Conservation (phyloP, 345 rosid genomes). For the Arabidopsis arenosa region DNA sequence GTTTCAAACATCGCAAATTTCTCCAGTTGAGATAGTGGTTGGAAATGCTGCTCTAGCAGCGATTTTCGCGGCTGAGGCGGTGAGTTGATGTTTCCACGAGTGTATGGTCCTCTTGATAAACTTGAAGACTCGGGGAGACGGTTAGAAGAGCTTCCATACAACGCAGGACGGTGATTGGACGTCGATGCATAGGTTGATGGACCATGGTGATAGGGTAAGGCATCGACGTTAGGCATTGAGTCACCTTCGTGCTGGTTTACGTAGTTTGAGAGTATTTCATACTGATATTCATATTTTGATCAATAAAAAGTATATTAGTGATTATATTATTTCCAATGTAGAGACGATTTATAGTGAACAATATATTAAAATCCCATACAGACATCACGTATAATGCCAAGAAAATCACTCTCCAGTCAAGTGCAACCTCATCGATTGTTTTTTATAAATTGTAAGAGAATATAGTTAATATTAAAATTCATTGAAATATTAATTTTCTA, state of each 20-base stretch:
- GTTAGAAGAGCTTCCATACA: slow-evolving; percentile 14
- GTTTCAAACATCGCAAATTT: slow-evolving; percentile 50
- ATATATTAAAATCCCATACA: neutral
- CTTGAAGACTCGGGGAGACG: slow-evolving; percentile 7
- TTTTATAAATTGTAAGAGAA: neutral
- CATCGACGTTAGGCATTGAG: neutral
- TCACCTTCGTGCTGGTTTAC: neutral
- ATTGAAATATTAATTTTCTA: too few species aligned
- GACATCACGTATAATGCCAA: neutral
- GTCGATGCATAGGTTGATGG: slow-evolving; percentile 17
- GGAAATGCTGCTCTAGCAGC: neutral
- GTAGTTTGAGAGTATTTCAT: neutral
- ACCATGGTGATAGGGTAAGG: neutral
- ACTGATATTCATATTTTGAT: slow-evolving; percentile 13
- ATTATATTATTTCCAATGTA: neutral
- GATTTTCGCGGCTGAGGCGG: neutral
- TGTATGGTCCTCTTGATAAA: slow-evolving; percentile 20
- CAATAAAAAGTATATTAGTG: neutral
- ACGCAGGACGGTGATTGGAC: neutral
- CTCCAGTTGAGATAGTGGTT: slow-evolving; percentile 51
- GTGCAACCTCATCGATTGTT: neutral
- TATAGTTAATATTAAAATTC: neutral
- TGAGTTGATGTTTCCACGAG: slow-evolving; percentile 12
- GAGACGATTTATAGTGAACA: neutral
- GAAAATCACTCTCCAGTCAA: neutral